Conservation (phyloP, 192 early-diverging fungal genomes). For the Entophlyctis luteolus region DNA sequence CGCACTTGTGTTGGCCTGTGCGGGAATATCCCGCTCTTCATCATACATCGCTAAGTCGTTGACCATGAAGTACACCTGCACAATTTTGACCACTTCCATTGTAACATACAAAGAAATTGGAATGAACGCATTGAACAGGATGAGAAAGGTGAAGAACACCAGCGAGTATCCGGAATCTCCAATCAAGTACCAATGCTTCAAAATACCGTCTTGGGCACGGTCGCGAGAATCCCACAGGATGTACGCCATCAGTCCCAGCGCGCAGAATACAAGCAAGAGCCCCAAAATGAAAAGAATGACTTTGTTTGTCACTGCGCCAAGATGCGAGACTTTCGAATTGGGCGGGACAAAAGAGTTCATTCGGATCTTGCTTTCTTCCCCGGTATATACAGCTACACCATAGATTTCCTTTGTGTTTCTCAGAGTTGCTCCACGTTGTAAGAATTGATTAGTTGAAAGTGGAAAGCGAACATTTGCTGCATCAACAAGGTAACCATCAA, state of each 20-base stretch:
- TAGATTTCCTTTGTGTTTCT: slow-evolving; percentile 77
- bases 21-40: slow-evolving; percentile 62
- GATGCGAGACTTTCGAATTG: slow-evolving; percentile 30
- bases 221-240: slow-evolving; percentile 22
- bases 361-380: slow-evolving; percentile 53
- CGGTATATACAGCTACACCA: slow-evolving; percentile 65
- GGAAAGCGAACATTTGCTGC: slow-evolving; percentile 38
- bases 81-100: slow-evolving; percentile 77
- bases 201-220: not conserved
- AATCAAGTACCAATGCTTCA: slow-evolving; percentile 21
- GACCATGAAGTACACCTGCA: slow-evolving; percentile 73
- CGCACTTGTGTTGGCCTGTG: slow-evolving; percentile 69
- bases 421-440: slow-evolving; percentile 80
- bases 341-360: slow-evolving; percentile 41
- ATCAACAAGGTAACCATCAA: slow-evolving; percentile 65
- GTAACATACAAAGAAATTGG: slow-evolving; percentile 86
- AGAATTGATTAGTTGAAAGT: slow-evolving; percentile 72
- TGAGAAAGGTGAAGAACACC: slow-evolving; percentile 65
- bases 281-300: slow-evolving; percentile 38
- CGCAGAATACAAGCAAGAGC: slow-evolving; percentile 29
- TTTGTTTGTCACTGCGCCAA: slow-evolving; percentile 41
- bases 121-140: slow-evolving; percentile 81
- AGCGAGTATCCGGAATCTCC: slow-evolving; percentile 7
- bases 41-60: slow-evolving; percentile 79
- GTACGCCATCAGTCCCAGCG: slow-evolving; percentile 20